Conservation (phyloP, 352 stramenopile genomes). For the Globisporangium nunn region DNA sequence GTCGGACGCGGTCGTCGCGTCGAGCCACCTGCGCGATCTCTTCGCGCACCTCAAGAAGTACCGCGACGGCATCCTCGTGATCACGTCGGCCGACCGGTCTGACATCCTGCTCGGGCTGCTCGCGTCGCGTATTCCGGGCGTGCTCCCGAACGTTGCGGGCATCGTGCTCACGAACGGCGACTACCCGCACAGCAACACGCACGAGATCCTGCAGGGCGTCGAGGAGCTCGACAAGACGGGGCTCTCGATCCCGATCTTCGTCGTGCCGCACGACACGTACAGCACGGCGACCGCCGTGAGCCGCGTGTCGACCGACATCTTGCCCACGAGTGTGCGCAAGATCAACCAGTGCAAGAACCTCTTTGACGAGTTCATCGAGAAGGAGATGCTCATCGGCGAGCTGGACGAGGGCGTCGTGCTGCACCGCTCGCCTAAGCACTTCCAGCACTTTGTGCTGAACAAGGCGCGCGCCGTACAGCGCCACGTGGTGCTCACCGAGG, state of each 20-base stretch:
- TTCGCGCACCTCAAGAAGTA: constrained; percentile 75
- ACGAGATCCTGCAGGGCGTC: constrained; percentile 66
- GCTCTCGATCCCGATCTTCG: constrained; percentile 70
- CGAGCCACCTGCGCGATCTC: constrained; percentile 64
- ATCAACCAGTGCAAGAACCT: constrained; percentile 60
- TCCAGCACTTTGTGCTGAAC: constrained; percentile 81
- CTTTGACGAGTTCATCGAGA: constrained; percentile 61
- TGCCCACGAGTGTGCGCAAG: constrained; percentile 63
- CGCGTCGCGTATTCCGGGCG: constrained; percentile 54
- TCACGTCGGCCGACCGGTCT: constrained; percentile 66
- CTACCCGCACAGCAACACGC: constrained; percentile 65
- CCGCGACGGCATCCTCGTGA: constrained; percentile 68
- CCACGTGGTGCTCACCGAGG: constrained; percentile 82
- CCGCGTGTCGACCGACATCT: constrained; percentile 55
- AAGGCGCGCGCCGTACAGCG: constrained; percentile 64
- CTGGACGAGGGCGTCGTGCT: constrained; percentile 53
- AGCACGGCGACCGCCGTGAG: constrained; percentile 44
- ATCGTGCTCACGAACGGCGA: constrained; percentile 76
- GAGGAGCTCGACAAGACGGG: constrained; percentile 57
- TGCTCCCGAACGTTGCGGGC: constrained; percentile 57
- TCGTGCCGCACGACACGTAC: constrained; percentile 60
- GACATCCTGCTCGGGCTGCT: constrained; percentile 69
- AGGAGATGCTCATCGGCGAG: constrained; percentile 57
- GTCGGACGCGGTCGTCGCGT: constrained; percentile 55
- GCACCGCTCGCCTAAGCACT: constrained; percentile 75